phyloP scores from a whole-genome alignment of 2,329 filamentous ascomycete species.

The Fusarium tricinctum region DNA sequence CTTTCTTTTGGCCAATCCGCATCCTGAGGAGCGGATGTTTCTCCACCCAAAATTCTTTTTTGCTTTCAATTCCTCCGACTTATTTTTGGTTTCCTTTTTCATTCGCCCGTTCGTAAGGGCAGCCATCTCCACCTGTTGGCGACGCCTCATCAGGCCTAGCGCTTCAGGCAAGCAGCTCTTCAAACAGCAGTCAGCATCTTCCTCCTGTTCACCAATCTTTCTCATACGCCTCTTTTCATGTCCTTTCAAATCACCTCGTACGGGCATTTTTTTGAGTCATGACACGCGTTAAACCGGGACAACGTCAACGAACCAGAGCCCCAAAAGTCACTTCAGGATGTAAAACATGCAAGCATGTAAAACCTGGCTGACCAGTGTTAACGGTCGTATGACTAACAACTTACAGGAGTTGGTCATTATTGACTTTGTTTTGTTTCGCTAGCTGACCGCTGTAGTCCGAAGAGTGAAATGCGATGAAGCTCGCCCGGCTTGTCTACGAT shows the following conservation, averaged over 20 bases:
- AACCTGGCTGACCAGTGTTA: fast-evolving
- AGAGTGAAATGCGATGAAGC: slow-evolving; percentile 33
- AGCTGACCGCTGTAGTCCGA: slow-evolving; percentile 4
- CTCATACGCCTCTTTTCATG: neutral
- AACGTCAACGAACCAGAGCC: slow-evolving; percentile 12
- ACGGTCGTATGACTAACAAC: neutral
- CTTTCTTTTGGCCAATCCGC: slow-evolving; percentile 30
- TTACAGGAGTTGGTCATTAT: slow-evolving; percentile 12
- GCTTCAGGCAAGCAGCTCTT: neutral
- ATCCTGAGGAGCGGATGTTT: neutral
- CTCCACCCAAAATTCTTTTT: neutral
- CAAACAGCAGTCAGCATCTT: neutral
- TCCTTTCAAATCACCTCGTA: neutral
- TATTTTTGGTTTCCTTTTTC: neutral
- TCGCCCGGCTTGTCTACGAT: slow-evolving; percentile 17
- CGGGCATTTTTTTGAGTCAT: neutral
- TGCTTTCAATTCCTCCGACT: neutral
- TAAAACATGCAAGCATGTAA: slow-evolving; percentile 31
- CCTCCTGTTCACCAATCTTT: neutral
- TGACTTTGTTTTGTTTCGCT: neutral
- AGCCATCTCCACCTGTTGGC: neutral
- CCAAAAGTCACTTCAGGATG: slow-evolving; percentile 31
- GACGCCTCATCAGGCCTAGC: neutral
- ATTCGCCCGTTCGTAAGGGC: slow-evolving; percentile 12
- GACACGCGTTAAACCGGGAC: slow-evolving; percentile 31